Evolutionary conservation across 495 filamentous ascomycete species (phyloP).

Genomic region (Daldinia concentrica): DNA sequence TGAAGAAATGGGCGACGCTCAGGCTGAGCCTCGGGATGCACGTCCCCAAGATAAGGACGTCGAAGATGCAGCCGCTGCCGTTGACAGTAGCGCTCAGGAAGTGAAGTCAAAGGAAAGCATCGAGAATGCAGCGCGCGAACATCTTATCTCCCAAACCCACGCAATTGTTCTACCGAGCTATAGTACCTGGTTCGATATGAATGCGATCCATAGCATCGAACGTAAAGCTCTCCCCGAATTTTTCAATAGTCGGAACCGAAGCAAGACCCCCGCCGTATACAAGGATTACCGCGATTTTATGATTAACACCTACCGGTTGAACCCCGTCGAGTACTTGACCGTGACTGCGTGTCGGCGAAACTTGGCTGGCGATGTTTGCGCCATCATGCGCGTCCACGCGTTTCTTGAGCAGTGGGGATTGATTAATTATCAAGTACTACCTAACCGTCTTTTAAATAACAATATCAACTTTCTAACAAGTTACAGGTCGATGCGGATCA

Average conservation of each 20-base stretch:
- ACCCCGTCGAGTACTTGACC: conserved; percentile 94
- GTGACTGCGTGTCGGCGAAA: conserved; percentile 97
- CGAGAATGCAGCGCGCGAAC: conserved; percentile 85
- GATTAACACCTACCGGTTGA: conserved; percentile 98
- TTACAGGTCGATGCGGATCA: conserved; percentile 91
- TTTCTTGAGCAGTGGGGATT: conserved; percentile 99
- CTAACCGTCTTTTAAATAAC: neutral
- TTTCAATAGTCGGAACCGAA: conserved; percentile 96
- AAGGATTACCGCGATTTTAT: conserved; percentile 99
- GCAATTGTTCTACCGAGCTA: conserved; percentile 96
- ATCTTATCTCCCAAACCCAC: conserved; percentile 91
- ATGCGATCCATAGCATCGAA: conserved; percentile 85
- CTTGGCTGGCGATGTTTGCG: conserved; percentile 95
- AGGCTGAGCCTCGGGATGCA: conserved; percentile 63
- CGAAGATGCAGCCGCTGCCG: conserved; percentile 55
- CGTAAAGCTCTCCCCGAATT: conserved; percentile 93
- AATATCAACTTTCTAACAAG: conserved; percentile 39
- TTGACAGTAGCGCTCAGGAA: conserved; percentile 52
- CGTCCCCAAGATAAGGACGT: conserved; percentile 49
- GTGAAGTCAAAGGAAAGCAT: conserved; percentile 77
- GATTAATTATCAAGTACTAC: conserved; percentile 96
- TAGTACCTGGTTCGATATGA: conserved; percentile 98
- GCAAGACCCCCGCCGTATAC: conserved; percentile 96
- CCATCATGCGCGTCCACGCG: conserved; percentile 97
- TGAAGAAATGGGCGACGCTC: conserved; percentile 85